Evolutionary conservation across 1,284 basidiomycete species (phyloP), one percentile per base, ranked within the genome.

Genomic region (Boletus semigastroideus): DNA sequence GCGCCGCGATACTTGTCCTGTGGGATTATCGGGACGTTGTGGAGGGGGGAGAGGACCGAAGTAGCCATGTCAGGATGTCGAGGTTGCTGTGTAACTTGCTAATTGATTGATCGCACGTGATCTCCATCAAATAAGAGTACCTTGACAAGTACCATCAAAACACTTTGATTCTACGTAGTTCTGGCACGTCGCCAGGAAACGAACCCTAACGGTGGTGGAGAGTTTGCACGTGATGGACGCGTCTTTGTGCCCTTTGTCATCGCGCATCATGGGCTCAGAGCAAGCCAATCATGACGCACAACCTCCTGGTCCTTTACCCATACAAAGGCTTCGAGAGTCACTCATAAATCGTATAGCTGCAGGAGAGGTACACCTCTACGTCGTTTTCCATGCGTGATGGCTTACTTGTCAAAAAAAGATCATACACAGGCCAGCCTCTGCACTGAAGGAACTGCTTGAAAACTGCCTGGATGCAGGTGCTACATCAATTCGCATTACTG

Each of bases 401-500:
- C 56, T 66, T 39, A 67, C 41, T 27, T n/a, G 40, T 20, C 20
- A 6, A 16, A 9, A 16, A 9, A 62, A 97, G 94, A 95, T 99
- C 65, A 98, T 99, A 56, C 96, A 98, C 55, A 77, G 97, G 30
- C 97, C 97, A 0, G 84, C 92, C 10, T 98, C 96, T 58, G 97
- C 97, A 1, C 79, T 99, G 55, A 99, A 99, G 70, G 97, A 99
- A 71, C 78, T 99, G 1, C 76, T 99, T 20, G 97, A 99, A 72
- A 99, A 99, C 64, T 84, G 89, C 19, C 79, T 99, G 30, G 97
- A 99, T 73, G 97, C 97, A 0, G 90, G 92, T 2, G 78, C 94
- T 27, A 96, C 90, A 0, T 84, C 85, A 0, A 94, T 99, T 63
- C 86, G 87, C 43, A 77, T 99, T 49, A 91, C 87, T 0, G 81